Percentiles rank a stretch among this genome's conserved stretches.
Conservation (phyloP, 2,329 filamentous ascomycete genomes). For the Mycosphaerella arachidis region DNA sequence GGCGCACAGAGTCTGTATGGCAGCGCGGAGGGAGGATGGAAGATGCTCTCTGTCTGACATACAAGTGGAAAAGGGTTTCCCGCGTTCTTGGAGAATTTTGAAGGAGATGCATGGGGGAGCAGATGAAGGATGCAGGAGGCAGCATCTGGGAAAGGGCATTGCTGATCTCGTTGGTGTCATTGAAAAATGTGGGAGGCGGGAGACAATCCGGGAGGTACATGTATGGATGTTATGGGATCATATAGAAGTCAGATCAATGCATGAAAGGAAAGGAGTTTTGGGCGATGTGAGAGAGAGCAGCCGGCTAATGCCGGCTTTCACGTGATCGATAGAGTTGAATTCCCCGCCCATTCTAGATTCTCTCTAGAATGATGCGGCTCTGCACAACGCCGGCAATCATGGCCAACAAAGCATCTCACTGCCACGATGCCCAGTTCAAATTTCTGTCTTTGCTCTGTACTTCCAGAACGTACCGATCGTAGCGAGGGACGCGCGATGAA, state of each 20-base stretch:
- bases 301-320: too few species aligned
- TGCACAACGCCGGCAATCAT: neutral
- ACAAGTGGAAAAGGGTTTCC: neutral
- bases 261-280: neutral
- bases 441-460: neutral
- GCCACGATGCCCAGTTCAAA: neutral
- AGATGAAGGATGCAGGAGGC: constrained; percentile 24
- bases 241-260: too few species aligned
- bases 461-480: neutral
- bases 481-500: neutral
- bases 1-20: too few species aligned
- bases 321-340: too few species aligned
- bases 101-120: constrained; percentile 24
- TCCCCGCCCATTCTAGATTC: too few species aligned
- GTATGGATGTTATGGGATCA: constrained; percentile 23
- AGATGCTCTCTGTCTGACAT: neutral
- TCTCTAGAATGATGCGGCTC: neutral
- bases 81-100: neutral
- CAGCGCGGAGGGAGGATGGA: too few species aligned
- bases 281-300: neutral
- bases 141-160: constrained; percentile 31
- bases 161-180: constrained; percentile 33
- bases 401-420: neutral
- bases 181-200: constrained; percentile 30
- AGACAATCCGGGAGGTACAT: constrained; percentile 30